Percentiles rank a stretch among this genome's conserved stretches.
phyloP scores from a whole-genome alignment of 257 asterid genomes.

The Scutellaria galericulata region DNA sequence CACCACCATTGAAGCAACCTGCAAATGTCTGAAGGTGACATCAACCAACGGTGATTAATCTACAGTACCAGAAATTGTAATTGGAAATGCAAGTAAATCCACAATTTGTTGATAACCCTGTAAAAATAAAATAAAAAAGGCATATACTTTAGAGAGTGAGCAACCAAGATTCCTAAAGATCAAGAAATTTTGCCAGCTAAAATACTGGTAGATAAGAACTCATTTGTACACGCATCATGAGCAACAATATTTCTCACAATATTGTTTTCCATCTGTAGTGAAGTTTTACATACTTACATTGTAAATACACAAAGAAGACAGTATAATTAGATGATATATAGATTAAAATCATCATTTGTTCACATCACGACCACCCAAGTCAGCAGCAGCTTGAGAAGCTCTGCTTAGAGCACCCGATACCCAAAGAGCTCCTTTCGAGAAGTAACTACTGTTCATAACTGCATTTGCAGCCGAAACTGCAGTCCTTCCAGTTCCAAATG shows the following conservation, averaged over 20 bases:
- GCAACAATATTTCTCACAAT: too few species aligned
- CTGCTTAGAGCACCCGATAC: slow-evolving; percentile 74
- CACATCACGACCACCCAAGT: slow-evolving; percentile 63
- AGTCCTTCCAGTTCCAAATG: slow-evolving; percentile 79
- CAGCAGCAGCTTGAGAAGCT: slow-evolving; percentile 85
- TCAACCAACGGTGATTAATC: neutral
- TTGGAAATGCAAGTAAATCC: too few species aligned
- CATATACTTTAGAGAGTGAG: neutral
- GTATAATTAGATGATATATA: too few species aligned
- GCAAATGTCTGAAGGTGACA: neutral
- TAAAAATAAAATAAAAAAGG: neutral
- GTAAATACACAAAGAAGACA: slow-evolving; percentile 10
- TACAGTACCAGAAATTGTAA: neutral
- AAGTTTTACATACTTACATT: neutral
- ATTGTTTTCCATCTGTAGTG: too few species aligned
- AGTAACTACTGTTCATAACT: slow-evolving; percentile 74
- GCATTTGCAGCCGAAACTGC: slow-evolving; percentile 82
- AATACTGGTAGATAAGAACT: neutral
- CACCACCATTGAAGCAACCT: slow-evolving; percentile 1
- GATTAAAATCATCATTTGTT: slow-evolving; percentile 37
- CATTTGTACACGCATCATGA: neutral
- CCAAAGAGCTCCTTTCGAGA: slow-evolving; percentile 88
- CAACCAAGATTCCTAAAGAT: neutral
- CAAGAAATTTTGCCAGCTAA: neutral
- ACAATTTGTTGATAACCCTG: neutral